Conservation (phyloP, 1,284 basidiomycete species). For the Ceratobasidium sp. region DNA sequence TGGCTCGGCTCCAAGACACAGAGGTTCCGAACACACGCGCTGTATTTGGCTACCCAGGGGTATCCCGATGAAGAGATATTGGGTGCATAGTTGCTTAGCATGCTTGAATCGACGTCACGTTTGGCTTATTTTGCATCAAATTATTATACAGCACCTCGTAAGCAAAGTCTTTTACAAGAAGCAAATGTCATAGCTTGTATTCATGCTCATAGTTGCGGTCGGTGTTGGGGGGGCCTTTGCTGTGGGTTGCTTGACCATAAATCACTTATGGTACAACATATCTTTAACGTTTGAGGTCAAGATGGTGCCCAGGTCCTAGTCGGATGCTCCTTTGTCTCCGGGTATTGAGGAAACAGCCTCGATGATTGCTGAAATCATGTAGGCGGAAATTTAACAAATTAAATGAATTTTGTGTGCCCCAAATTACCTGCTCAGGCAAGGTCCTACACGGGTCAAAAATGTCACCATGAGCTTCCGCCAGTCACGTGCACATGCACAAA, state of each 20-base stretch:
- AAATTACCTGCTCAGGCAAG: too few relatives aligned
- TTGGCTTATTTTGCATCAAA: not conserved
- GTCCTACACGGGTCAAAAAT: slow-evolving; percentile 1
- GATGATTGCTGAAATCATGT: not conserved
- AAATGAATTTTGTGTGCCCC: not conserved
- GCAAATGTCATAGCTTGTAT: not conserved
- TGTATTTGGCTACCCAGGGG: not conserved
- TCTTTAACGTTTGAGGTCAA: slow-evolving; percentile 16
- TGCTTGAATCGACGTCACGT: slow-evolving; percentile 2
- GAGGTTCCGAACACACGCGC: not conserved
- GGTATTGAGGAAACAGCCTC: not conserved
- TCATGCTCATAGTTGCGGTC: not conserved
- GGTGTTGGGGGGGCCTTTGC: slow-evolving; percentile 14
- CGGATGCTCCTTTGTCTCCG: not conserved
- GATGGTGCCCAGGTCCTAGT: slow-evolving; percentile 8
- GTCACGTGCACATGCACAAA: not conserved
- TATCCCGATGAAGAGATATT: not conserved
- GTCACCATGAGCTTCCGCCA: slow-evolving; percentile 3
- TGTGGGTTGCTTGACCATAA: slow-evolving; percentile 7
- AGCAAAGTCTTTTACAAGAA: not conserved
- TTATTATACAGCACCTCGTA: slow-evolving; percentile 21
- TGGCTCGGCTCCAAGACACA: not conserved
- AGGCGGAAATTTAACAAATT: not conserved
- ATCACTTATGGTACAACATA: slow-evolving; percentile 19
- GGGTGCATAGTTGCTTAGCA: not conserved